phyloP scores from a whole-genome alignment of 2,329 filamentous ascomycete species.

The Alternaria brassicicola region DNA sequence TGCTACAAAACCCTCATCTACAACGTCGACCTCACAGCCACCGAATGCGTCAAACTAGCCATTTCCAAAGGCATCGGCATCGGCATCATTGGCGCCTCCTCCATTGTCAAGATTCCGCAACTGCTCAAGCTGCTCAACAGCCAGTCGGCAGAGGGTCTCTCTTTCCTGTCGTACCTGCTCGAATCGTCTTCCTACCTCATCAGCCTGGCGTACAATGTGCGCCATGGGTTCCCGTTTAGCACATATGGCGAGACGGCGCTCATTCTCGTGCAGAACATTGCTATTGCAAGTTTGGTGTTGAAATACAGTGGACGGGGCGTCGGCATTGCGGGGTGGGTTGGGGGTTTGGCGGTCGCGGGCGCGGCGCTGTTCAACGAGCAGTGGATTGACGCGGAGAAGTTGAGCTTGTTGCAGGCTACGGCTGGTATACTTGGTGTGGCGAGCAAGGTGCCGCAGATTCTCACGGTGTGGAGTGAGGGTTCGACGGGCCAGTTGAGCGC shows the following conservation, averaged over 20 bases:
- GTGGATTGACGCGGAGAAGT: slow-evolving; percentile 67
- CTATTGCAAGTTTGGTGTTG: slow-evolving; percentile 85
- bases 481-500: slow-evolving; percentile 95
- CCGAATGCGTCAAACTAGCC: slow-evolving; percentile 83
- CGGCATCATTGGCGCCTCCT: slow-evolving; percentile 87
- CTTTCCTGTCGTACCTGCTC: slow-evolving; percentile 88
- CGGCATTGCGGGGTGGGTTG: slow-evolving; percentile 78
- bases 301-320: slow-evolving; percentile 74
- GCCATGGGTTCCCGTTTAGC: slow-evolving; percentile 91
- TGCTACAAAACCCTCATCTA: slow-evolving; percentile 90
- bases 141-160: slow-evolving; percentile 80
- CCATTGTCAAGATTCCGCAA: slow-evolving; percentile 95
- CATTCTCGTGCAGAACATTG: slow-evolving; percentile 89
- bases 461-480: slow-evolving; percentile 81
- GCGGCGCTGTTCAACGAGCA: slow-evolving; percentile 72
- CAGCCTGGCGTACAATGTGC: slow-evolving; percentile 87
- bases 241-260: slow-evolving; percentile 95
- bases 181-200: slow-evolving; percentile 90
- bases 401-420: slow-evolving; percentile 81
- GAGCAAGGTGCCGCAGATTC: slow-evolving; percentile 93
- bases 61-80: slow-evolving; percentile 92
- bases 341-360: slow-evolving; percentile 71
- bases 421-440: slow-evolving; percentile 83
- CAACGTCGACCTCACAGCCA: slow-evolving; percentile 78
- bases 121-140: slow-evolving; percentile 88